Conservation (phyloP, 129 eudicot species). For the Glebionis coronaria region DNA sequence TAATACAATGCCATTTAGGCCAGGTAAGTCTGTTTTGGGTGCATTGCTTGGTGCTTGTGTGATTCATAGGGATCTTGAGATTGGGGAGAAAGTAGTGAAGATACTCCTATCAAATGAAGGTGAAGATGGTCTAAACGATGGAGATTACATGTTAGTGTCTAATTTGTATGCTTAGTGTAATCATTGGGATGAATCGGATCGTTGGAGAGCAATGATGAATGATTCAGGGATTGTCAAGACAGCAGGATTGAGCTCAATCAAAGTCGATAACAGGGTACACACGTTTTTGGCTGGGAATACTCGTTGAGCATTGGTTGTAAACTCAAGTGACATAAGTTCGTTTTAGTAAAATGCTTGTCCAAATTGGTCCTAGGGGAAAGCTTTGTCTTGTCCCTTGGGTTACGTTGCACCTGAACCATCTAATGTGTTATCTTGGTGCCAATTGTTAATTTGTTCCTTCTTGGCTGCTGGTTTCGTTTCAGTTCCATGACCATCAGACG, state of each 20-base stretch:
- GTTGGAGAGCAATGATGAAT: slow-evolving; percentile 61
- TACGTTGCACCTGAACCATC: too few relatives aligned
- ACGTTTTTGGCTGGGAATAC: slow-evolving; percentile 47
- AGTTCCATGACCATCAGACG: too few relatives aligned
- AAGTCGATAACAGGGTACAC: slow-evolving; percentile 36
- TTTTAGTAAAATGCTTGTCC: not conserved
- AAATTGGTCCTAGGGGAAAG: not conserved
- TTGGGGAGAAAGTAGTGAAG: slow-evolving; percentile 44
- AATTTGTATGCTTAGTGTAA: slow-evolving; percentile 48
- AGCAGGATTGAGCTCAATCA: slow-evolving; percentile 45
- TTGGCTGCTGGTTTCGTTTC: too few relatives aligned
- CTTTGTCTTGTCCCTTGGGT: too few relatives aligned
- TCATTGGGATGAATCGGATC: slow-evolving; percentile 40
- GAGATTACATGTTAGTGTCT: slow-evolving; percentile 55
- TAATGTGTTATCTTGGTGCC: too few relatives aligned
- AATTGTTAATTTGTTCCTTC: too few relatives aligned
- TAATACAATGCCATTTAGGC: slow-evolving; percentile 45
- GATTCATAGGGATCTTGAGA: slow-evolving; percentile 39
- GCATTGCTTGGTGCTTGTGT: slow-evolving; percentile 63
- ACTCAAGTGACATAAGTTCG: not conserved
- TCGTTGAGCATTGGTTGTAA: not conserved
- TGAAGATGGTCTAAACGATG: slow-evolving; percentile 30
- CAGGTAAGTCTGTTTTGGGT: slow-evolving; percentile 43
- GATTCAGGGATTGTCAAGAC: slow-evolving; percentile 41
- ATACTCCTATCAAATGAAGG: slow-evolving; percentile 14